Conservation (phyloP, 129 eudicot genomes). For the sunflower (Helianthus annuus) region DNA sequence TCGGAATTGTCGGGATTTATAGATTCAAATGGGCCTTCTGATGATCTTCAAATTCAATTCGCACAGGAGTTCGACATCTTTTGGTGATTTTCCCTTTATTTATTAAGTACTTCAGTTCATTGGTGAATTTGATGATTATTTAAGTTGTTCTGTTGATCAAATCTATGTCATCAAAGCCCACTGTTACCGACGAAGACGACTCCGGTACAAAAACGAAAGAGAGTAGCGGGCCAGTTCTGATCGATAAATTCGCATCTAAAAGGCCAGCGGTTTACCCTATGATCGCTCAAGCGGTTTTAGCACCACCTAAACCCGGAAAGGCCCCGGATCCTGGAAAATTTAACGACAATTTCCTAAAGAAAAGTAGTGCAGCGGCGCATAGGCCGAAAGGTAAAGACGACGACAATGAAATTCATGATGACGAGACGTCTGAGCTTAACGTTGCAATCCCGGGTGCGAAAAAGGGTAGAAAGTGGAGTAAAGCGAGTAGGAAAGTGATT, state of each 20-base stretch:
- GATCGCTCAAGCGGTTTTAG: conserved; percentile 69
- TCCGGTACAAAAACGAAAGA: conserved; percentile 46
- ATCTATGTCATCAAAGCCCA: conserved; percentile 31
- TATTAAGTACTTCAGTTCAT: no score
- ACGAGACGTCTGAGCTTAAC: conserved; percentile 63
- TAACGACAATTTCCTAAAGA: conserved; percentile 58
- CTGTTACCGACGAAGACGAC: conserved; percentile 24
- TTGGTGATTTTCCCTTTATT: no score
- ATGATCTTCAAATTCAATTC: conserved; percentile 12
- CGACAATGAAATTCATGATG: conserved; percentile 37
- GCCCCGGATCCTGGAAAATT: conserved; percentile 47
- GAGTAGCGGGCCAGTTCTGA: conserved; percentile 65
- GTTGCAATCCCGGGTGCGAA: conserved; percentile 68
- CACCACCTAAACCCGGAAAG: conserved; percentile 75
- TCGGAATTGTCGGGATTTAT: neutral
- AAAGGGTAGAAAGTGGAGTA: conserved; percentile 90
- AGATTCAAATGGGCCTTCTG: neutral
- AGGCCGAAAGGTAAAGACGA: conserved; percentile 52
- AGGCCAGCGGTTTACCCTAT: conserved; percentile 59
- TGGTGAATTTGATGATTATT: no score
- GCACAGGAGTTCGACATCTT: neutral
- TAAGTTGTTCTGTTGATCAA: no score
- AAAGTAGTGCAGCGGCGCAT: conserved; percentile 49
- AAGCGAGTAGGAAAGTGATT: conserved; percentile 90
- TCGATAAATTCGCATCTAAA: conserved; percentile 87